Evolutionary conservation across 2,329 filamentous ascomycete genomes (phyloP).

Genomic region (Diaporthe caulivora): DNA sequence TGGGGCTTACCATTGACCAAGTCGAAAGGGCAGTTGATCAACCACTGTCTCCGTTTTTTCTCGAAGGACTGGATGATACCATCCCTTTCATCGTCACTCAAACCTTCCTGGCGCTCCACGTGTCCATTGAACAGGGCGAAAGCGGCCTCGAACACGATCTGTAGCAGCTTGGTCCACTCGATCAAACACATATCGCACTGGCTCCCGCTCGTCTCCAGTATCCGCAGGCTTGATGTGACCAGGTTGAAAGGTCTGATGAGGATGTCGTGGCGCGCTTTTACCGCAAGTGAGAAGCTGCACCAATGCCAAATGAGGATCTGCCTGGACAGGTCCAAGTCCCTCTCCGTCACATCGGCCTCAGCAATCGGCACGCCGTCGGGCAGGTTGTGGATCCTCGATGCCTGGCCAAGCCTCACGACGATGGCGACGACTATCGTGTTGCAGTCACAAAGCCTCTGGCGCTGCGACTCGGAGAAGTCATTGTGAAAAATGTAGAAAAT

Average conservation of each 20-base stretch:
- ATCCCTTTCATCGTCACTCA: slow-evolving; percentile 33
- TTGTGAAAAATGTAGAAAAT: slow-evolving; percentile 27
- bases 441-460: not conserved
- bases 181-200: slow-evolving; percentile 33
- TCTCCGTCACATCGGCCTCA: slow-evolving; percentile 25
- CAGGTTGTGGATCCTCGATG: slow-evolving; percentile 18
- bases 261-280: slow-evolving; percentile 26
- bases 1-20: slow-evolving; percentile 32
- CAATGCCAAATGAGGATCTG: slow-evolving; percentile 36
- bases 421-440: not conserved
- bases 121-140: slow-evolving; percentile 24
- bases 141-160: slow-evolving; percentile 18
- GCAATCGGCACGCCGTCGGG: not conserved
- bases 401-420: slow-evolving; percentile 14
- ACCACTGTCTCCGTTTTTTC: slow-evolving; percentile 29
- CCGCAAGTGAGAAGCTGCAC: slow-evolving; percentile 20
- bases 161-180: slow-evolving; percentile 30
- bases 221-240: slow-evolving; percentile 21
- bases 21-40: slow-evolving; percentile 37
- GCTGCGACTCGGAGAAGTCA: not conserved
- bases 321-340: slow-evolving; percentile 25
- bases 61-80: slow-evolving; percentile 33
- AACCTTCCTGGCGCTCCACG: not conserved
- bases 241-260: slow-evolving; percentile 14
- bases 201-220: slow-evolving; percentile 23